Base-by-base conservation (phyloP, 352 stramenopile genomes). In the Pythium phragmitis region DNA sequence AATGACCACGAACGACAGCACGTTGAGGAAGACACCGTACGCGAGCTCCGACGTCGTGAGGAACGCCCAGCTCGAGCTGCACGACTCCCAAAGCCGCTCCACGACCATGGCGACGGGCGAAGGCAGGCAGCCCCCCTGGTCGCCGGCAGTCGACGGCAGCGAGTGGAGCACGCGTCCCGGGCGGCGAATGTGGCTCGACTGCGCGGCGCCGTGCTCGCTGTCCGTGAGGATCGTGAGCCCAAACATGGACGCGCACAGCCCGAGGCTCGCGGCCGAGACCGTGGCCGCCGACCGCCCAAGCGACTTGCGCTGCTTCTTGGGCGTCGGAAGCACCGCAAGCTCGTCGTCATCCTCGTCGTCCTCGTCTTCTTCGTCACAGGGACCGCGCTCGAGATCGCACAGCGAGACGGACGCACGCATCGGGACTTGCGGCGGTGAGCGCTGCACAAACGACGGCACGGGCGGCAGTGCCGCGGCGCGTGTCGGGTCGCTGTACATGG, bases 221-320 rank as follows among this genome's bases (percentile, higher is more conserved):
- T 91, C 79, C 0, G 81, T 74, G 36, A 91, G 73, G 58, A 92
- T 60, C 21, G 82, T 91, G 59, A 92, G 77, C n/a, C 82, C 79
- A 70, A 94, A 92, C 61, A 92, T 74, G 1, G 84, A 92, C 21
- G 80, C 80, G 37, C 80, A 91, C 49, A 91, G 59, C 2, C 79
- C 80, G 54, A 92, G 74, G 59, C 77, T 89, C 26, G 76, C 75
- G 23, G 76, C 77, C 2, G 80, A 85, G 7, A 85, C 76, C 28
- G 79, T 70, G 6, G 73, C 67, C 19, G 62, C 57, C 11, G 67
- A 67, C 7, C 57, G 57, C 7, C 49, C 50, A 36, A 63, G 23
- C 7, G 57, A 64, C 52, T 72, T 71, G 57, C 53, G 63, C 33
- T 62, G 65, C 55, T 73, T 83, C 21, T 73, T 61, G 6, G 75